Evolutionary conservation across 495 filamentous ascomycete species (phyloP), one percentile per base, ranked within the genome.

Genomic region (Aspergillus coremiiformis): DNA sequence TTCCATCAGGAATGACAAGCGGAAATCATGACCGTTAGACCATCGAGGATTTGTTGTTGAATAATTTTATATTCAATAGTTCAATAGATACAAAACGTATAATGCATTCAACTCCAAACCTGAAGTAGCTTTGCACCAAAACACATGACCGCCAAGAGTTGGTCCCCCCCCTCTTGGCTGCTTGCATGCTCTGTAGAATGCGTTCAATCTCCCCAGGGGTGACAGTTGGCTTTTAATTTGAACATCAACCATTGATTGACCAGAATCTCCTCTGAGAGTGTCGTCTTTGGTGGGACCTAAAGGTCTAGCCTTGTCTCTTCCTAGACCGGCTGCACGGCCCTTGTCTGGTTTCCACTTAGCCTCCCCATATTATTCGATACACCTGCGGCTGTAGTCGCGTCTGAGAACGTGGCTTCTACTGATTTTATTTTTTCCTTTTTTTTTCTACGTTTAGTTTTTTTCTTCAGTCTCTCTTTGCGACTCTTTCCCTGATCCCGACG

Each of bases 11-110:
- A 29, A 56, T 69, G 66, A 69, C 66, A 69, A 69, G 66, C 66
- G 64, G 66, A 69, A 69, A 69, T 69, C 66, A 69, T 69, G 56
- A 69, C 66, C 66, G 63, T 66, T 67, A 69, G 66, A 69, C 66
- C 64, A 67, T 66, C 65, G 61, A 64, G 57, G 57, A 59, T 3
- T 29, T 46, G 17, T 41, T 41, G 14, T 1, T n/a, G 14, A n/a
- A n/a, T 10, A 3, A n/a, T 10, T 14, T n/a, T 35, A 35, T 14
- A n/a, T 14, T 32, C 5, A n/a, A 35, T n/a, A 14, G 4, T n/a
- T 35, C 12, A 30, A 9, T 1, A 30, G 7, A 11, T n/a, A n/a
- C n/a, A n/a, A n/a, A n/a, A n/a, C n/a, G n/a, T n/a, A n/a, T n/a
- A n/a, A n/a, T n/a, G n/a, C n/a, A n/a, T n/a, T n/a, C n/a, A n/a